A percentile compares a stretch with the other conserved stretches of the same genome.
phyloP scores from a whole-genome alignment of 768 basidiomycete species.

The Lactarius deliciosus region DNA sequence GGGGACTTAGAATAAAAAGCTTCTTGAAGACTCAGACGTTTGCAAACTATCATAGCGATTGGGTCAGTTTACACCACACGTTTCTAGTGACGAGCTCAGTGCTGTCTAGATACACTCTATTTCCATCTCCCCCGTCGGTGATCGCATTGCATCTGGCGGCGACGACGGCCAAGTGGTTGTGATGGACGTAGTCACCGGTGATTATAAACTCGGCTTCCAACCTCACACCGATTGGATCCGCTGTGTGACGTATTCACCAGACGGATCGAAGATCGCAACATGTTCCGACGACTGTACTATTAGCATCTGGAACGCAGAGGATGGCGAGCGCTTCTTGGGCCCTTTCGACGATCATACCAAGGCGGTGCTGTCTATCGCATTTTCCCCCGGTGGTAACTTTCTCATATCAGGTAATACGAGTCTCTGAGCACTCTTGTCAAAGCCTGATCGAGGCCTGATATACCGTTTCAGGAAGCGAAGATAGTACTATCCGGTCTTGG shows the following conservation, averaged over 20 bases:
- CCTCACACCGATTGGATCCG: constrained; percentile 19
- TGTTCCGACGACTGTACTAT: constrained; percentile 26
- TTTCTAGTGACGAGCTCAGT: not conserved
- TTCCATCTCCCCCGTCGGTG: constrained; percentile 2
- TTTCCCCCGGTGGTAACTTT: constrained; percentile 13
- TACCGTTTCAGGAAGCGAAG: constrained; percentile 13
- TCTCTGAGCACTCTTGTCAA: not conserved
- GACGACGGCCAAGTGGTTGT: constrained; percentile 15
- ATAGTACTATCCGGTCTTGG: constrained; percentile 13
- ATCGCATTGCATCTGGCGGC: constrained; percentile 11
- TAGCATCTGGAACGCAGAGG: constrained; percentile 25
- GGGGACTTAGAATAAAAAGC: not conserved
- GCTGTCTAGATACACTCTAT: constrained; percentile 5
- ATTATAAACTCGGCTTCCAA: not conserved
- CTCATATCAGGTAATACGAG: constrained; percentile 12
- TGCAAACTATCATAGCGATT: constrained; percentile 6
- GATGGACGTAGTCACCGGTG: constrained; percentile 2
- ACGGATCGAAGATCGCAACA: constrained; percentile 25
- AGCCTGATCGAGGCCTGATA: not conserved
- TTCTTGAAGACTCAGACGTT: constrained; percentile 4
- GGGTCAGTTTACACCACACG: constrained; percentile 3
- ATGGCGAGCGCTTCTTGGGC: not conserved
- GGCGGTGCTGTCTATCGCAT: constrained; percentile 10
- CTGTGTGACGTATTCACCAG: constrained; percentile 26
- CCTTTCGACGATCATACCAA: constrained; percentile 4